phyloP scores from a whole-genome alignment of 2,329 filamentous ascomycete species.

The Curvularia verruculosa region DNA sequence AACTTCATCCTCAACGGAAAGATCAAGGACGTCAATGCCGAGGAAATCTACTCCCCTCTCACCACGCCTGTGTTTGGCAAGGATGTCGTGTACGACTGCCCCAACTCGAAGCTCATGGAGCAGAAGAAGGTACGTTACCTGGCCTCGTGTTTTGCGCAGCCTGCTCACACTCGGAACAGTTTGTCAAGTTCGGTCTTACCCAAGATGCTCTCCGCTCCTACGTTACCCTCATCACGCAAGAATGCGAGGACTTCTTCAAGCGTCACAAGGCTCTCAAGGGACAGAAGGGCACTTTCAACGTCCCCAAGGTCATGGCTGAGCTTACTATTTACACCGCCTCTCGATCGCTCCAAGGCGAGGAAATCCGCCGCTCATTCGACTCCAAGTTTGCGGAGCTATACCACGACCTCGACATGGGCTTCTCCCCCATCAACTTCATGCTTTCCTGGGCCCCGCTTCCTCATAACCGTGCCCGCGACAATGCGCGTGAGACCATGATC shows the following conservation, averaged over 20 bases:
- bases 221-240: conserved; percentile 76
- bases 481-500: conserved; percentile 79
- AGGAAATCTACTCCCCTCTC: conserved; percentile 85
- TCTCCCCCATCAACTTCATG: conserved; percentile 88
- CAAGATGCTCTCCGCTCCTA: conserved; percentile 77
- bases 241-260: conserved; percentile 76
- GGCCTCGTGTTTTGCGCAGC: neutral
- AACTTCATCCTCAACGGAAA: conserved; percentile 93
- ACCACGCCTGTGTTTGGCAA: conserved; percentile 75
- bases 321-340: conserved; percentile 91
- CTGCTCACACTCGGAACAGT: conserved; percentile 53
- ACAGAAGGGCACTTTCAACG: conserved; percentile 70
- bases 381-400: conserved; percentile 80
- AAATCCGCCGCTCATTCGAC: conserved; percentile 81
- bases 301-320: conserved; percentile 78
- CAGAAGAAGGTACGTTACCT: conserved; percentile 77
- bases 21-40: conserved; percentile 85
- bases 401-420: conserved; percentile 89
- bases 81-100: conserved; percentile 89
- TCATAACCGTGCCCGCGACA: conserved; percentile 83
- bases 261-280: conserved; percentile 70
- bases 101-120: conserved; percentile 91
- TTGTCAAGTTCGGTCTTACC: conserved; percentile 81
- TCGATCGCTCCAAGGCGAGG: conserved; percentile 81
- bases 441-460: conserved; percentile 86